Evolutionary conservation across 2,329 filamentous ascomycete species (phyloP).

Genomic region (Hymenoscyphus albidus): DNA sequence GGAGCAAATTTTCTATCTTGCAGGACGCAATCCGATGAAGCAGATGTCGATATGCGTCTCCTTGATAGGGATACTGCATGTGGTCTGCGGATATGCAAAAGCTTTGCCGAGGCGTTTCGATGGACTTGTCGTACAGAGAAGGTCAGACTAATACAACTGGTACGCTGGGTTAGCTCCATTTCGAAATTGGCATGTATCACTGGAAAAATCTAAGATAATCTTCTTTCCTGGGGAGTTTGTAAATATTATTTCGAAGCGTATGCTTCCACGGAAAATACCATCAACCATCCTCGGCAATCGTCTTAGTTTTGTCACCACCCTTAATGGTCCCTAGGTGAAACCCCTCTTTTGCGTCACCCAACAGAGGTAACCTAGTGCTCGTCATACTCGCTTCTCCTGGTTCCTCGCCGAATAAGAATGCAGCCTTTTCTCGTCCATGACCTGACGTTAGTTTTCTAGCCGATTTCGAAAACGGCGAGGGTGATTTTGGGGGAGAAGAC

Average conservation of each 20-base stretch:
- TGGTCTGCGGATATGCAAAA: slow-evolving; percentile 14
- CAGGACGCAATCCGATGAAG: neutral
- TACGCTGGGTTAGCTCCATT: neutral
- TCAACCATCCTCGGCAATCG: neutral
- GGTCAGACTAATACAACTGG: neutral
- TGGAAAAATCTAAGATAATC: neutral
- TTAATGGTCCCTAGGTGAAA: slow-evolving; percentile 32
- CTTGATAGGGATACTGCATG: slow-evolving; percentile 18
- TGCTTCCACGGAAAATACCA: neutral
- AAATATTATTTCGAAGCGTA: neutral
- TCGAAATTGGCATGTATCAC: neutral
- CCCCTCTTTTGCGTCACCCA: slow-evolving; percentile 27
- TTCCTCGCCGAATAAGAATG: slow-evolving; percentile 36
- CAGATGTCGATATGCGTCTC: slow-evolving; percentile 16
- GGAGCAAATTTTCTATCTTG: neutral
- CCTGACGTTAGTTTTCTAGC: slow-evolving; percentile 27
- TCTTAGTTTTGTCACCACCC: slow-evolving; percentile 15
- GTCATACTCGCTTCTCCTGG: slow-evolving; percentile 20
- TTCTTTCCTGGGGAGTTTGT: neutral
- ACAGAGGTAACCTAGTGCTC: slow-evolving; percentile 17
- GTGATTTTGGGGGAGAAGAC: slow-evolving; percentile 28
- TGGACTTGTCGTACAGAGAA: neutral
- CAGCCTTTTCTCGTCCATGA: slow-evolving; percentile 32
- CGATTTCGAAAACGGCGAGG: slow-evolving; percentile 30
- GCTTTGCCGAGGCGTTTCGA: slow-evolving; percentile 9